These are phyloP conservation scores for Erodium maritimum DNA, from an alignment of 345 rosid species.

Conservation along the genomic window DNA sequence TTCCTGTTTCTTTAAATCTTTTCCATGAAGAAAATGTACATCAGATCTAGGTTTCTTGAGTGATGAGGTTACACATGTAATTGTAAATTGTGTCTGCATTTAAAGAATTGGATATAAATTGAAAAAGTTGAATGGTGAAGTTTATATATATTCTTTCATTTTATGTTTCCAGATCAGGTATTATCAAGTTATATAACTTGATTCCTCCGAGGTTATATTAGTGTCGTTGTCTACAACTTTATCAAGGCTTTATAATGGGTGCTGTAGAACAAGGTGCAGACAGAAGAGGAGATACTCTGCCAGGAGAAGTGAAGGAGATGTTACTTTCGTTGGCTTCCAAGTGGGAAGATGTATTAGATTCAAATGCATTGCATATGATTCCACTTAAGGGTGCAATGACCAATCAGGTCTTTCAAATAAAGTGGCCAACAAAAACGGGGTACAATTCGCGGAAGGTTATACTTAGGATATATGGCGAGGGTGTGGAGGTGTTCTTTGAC, in stretches of 20 bases:
- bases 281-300: conserved; percentile 16
- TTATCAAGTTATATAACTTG: background rate
- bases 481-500: conserved; percentile 75
- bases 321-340: conserved; percentile 47
- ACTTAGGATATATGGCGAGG: conserved; percentile 84
- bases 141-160: background rate
- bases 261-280: conserved; percentile 13
- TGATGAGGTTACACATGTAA: background rate
- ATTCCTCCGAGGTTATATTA: background rate
- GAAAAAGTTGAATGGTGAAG: background rate
- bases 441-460: conserved; percentile 39
- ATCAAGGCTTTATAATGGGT: conserved; percentile 14
- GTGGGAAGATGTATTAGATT: conserved; percentile 69
- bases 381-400: conserved; percentile 91
- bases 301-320: conserved; percentile 46
- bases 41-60: background rate
- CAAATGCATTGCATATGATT: conserved; percentile 44
- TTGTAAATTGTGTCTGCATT: background rate
- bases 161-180: background rate
- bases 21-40: background rate
- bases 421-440: conserved; percentile 37
- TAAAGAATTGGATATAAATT: too few relatives aligned
- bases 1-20: background rate
- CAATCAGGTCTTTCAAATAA: conserved; percentile 51
- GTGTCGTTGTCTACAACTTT: background rate